Conservation (phyloP, 108 stramenopile species). For the Schizochytrium sp. region DNA sequence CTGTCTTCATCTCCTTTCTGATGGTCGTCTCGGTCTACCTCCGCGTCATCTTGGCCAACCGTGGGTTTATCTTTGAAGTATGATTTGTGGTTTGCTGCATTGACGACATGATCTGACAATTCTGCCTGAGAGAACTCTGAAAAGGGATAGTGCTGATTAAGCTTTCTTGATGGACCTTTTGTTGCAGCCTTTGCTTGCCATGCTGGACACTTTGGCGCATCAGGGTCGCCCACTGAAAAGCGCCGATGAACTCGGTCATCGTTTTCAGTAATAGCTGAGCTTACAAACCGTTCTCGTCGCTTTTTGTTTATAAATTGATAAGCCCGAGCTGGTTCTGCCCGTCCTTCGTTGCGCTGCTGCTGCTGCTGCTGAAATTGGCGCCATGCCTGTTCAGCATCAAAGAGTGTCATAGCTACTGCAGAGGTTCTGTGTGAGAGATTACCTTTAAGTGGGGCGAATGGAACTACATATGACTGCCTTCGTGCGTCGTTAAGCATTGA, state of each 20-base stretch:
- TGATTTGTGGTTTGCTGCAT: not conserved
- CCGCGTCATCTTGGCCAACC: not conserved
- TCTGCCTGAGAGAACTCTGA: not conserved
- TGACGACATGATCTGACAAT: not conserved
- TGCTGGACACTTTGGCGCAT: not conserved
- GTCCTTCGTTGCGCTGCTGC: not conserved
- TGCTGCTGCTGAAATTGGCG: not conserved
- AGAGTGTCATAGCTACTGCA: not conserved
- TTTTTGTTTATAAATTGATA: no score
- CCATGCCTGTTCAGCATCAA: not conserved
- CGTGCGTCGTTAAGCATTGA: not conserved
- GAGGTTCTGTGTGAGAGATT: not conserved
- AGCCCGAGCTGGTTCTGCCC: not conserved
- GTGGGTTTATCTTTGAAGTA: not conserved
- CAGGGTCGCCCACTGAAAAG: not conserved
- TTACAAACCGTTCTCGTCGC: no score
- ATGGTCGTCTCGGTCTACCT: not conserved
- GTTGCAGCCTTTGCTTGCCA: not conserved
- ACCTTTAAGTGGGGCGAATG: not conserved
- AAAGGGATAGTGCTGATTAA: slow-evolving; percentile 6
- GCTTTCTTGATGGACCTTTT: not conserved
- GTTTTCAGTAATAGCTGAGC: no score
- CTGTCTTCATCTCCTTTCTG: not conserved
- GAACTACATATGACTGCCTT: not conserved
- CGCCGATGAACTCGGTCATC: not conserved